Evolutionary conservation across 1,139 yeast species (phyloP).

Genomic region (Taiozyma onychis): DNA sequence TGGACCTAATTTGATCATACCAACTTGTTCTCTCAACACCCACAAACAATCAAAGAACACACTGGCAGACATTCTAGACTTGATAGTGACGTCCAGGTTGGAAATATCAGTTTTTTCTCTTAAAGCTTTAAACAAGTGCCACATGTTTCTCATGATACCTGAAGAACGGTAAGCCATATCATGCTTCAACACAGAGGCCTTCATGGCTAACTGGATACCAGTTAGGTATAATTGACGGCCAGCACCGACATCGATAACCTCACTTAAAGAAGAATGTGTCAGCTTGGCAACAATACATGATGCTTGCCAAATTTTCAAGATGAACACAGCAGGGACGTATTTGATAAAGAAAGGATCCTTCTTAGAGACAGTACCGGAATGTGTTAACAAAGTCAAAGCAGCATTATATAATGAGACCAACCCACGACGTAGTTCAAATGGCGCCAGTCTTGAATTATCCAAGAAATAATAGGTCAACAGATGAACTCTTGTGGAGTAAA

Average conservation of each 20-base stretch:
- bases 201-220: slow-evolving; percentile 65
- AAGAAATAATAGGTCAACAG: slow-evolving; percentile 75
- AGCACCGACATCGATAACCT: slow-evolving; percentile 58
- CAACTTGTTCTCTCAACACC: slow-evolving; percentile 79
- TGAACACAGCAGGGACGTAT: slow-evolving; percentile 79
- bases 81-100: slow-evolving; percentile 48
- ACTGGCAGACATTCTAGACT: slow-evolving; percentile 86
- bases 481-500: slow-evolving; percentile 73
- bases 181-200: slow-evolving; percentile 82
- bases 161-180: slow-evolving; percentile 91
- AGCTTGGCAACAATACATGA: slow-evolving; percentile 78
- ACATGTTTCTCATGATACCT: slow-evolving; percentile 89
- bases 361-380: slow-evolving; percentile 56
- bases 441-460: slow-evolving; percentile 42
- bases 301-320: slow-evolving; percentile 85
- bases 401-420: slow-evolving; percentile 74
- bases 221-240: slow-evolving; percentile 69
- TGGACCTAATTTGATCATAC: slow-evolving; percentile 60
- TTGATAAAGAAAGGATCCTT: slow-evolving; percentile 59
- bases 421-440: slow-evolving; percentile 62
- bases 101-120: slow-evolving; percentile 23
- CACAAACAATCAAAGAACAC: slow-evolving; percentile 88
- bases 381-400: slow-evolving; percentile 64
- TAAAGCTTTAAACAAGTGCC: slow-evolving; percentile 63
- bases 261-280: slow-evolving; percentile 65